Evolutionary conservation across 345 rosid species (phyloP).

Genomic region (Bruguiera sexangula): DNA sequence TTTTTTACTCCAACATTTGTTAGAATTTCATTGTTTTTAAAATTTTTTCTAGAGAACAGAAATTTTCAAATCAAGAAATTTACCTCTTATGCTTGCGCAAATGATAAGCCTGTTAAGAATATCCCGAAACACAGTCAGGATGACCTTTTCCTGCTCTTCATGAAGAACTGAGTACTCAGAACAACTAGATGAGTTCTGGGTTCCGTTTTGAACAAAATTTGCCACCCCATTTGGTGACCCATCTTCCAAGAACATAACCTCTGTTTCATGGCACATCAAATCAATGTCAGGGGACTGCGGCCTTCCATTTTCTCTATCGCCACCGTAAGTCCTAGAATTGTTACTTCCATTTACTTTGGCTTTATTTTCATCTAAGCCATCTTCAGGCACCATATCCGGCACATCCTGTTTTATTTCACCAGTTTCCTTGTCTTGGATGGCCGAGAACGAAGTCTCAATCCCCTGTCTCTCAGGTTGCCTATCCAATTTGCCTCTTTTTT

Average conservation of each 20-base stretch:
- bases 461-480: conserved; percentile 9
- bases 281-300: conserved; percentile 53
- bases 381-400: conserved; percentile 24
- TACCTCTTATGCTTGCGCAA: conserved; percentile 51
- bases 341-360: conserved; percentile 23
- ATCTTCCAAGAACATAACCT: conserved; percentile 19
- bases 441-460: conserved; percentile 20
- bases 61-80: conserved; percentile 12
- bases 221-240: neutral
- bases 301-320: conserved; percentile 19
- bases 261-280: conserved; percentile 64
- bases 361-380: conserved; percentile 14
- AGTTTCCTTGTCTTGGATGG: conserved; percentile 24
- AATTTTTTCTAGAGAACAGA: neutral
- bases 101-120: conserved; percentile 46
- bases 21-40: neutral
- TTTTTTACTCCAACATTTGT: neutral
- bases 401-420: conserved; percentile 23
- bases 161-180: conserved; percentile 36
- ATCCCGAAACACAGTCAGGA: conserved; percentile 49
- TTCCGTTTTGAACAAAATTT: neutral
- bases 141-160: conserved; percentile 52
- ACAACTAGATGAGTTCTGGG: conserved; percentile 13
- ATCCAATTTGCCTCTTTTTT: conserved; percentile 21
- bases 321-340: conserved; percentile 18